These are phyloP conservation scores for Trametes pubescens DNA, from an alignment of 1,284 basidiomycete species.

Conservation along the genomic window DNA sequence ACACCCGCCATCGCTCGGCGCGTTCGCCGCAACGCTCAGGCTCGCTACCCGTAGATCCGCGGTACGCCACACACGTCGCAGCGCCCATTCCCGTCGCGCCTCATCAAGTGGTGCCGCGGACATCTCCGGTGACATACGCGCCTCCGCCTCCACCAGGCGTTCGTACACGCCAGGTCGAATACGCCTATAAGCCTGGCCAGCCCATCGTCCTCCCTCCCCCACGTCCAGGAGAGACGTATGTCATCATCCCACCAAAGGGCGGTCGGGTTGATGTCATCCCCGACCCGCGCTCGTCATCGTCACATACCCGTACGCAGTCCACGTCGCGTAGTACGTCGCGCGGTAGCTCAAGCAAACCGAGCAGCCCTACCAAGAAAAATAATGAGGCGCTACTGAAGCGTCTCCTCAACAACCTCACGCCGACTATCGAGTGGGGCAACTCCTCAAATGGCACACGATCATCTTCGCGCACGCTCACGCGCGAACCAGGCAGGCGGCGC, in stretches of 20 bases:
- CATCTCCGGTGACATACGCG: constrained; percentile 26
- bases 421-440: constrained; percentile 32
- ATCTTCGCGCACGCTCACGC: constrained; percentile 21
- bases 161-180: constrained; percentile 27
- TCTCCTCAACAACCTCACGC: constrained; percentile 36
- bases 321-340: constrained; percentile 26
- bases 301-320: constrained; percentile 27
- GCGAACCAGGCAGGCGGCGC: constrained; percentile 26
- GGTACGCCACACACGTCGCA: constrained; percentile 19
- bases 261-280: constrained; percentile 37
- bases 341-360: constrained; percentile 23
- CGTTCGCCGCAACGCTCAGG: constrained; percentile 26
- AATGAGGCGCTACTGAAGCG: constrained; percentile 39
- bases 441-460: constrained; percentile 21
- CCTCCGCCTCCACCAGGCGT: constrained; percentile 17
- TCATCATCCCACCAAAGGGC: constrained; percentile 41
- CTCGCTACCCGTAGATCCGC: constrained; percentile 24
- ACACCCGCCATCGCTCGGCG: constrained; percentile 22
- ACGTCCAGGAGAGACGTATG: constrained; percentile 39
- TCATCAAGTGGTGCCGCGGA: constrained; percentile 19
- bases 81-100: constrained; percentile 19
- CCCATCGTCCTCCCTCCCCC: constrained; percentile 41
- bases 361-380: constrained; percentile 35
- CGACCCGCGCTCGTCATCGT: constrained; percentile 8
- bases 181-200: constrained; percentile 34